Evolutionary conservation across 345 rosid species (phyloP).

Genomic region (Stellera chamaejasme): DNA sequence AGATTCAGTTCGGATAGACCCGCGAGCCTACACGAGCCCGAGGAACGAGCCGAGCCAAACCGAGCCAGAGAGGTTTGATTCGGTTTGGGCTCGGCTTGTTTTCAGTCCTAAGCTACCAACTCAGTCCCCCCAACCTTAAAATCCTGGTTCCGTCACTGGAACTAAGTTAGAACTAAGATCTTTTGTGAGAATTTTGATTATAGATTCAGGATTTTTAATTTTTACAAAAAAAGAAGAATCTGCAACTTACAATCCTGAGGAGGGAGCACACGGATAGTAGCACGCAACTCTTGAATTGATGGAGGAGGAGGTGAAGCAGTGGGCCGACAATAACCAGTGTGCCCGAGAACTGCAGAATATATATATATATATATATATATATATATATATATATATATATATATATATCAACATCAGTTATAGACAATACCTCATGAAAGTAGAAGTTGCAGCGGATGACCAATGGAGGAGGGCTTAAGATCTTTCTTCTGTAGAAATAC

Average conservation of each 20-base stretch:
- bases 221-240: background rate
- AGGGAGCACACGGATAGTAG: slow-evolving; percentile 79
- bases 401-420: slow-evolving; percentile 11
- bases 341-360: slow-evolving; percentile 84
- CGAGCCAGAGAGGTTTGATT: too few species aligned
- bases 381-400: background rate
- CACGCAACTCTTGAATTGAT: slow-evolving; percentile 85
- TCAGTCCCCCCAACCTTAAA: too few species aligned
- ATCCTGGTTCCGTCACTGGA: too few species aligned
- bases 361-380: background rate
- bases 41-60: too few species aligned
- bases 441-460: background rate
- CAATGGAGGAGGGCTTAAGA: background rate
- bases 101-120: too few species aligned
- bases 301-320: slow-evolving; percentile 96
- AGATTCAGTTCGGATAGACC: too few species aligned
- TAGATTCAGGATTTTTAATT: background rate
- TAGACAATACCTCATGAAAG: background rate
- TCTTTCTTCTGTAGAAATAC: slow-evolving; percentile 8
- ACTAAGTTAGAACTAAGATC: too few species aligned
- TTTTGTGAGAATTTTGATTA: too few species aligned
- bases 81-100: too few species aligned
- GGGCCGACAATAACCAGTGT: slow-evolving; percentile 97
- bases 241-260: slow-evolving; percentile 74
- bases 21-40: too few species aligned